These are phyloP conservation scores for Amaranthus tricolor DNA, from an alignment of 179 eudicot genomes.

Conservation along the genomic window DNA sequence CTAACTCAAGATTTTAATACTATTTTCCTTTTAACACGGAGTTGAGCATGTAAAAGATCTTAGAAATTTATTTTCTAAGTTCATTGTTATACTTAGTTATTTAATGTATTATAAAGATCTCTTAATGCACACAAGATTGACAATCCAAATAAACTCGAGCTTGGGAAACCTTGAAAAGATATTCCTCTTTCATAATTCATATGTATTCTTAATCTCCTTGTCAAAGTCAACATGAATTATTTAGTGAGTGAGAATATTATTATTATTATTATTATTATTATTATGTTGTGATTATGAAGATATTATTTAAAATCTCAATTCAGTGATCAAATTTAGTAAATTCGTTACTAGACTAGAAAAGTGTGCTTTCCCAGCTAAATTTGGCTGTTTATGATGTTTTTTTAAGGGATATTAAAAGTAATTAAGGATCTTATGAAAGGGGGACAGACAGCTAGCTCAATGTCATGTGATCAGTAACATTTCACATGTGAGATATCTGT, in stretches of 20 bases:
- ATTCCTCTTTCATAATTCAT: too few relatives aligned
- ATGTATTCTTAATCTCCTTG: too few relatives aligned
- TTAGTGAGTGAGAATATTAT: background rate
- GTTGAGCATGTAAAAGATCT: too few relatives aligned
- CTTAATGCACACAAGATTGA: too few relatives aligned
- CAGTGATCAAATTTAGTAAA: slow-evolving; percentile 6
- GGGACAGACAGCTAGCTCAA: slow-evolving; percentile 33
- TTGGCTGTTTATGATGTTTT: slow-evolving; percentile 34
- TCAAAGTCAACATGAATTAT: background rate
- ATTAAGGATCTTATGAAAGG: slow-evolving; percentile 22
- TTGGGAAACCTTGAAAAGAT: too few relatives aligned
- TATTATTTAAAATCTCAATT: background rate
- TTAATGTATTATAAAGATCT: too few relatives aligned
- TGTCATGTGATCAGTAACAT: slow-evolving; percentile 49
- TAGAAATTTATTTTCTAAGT: too few relatives aligned
- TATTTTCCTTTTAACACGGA: too few relatives aligned
- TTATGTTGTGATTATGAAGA: background rate
- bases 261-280: background rate
- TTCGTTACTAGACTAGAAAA: slow-evolving; percentile 9
- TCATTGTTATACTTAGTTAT: too few relatives aligned
- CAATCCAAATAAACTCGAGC: too few relatives aligned
- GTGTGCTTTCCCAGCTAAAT: slow-evolving; percentile 33
- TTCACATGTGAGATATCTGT: slow-evolving; percentile 54
- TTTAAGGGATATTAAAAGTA: slow-evolving; percentile 11
- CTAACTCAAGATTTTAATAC: too few relatives aligned